Base-by-base conservation (phyloP, 106 monocot species). In the Acanthochlamys bracteata region DNA sequence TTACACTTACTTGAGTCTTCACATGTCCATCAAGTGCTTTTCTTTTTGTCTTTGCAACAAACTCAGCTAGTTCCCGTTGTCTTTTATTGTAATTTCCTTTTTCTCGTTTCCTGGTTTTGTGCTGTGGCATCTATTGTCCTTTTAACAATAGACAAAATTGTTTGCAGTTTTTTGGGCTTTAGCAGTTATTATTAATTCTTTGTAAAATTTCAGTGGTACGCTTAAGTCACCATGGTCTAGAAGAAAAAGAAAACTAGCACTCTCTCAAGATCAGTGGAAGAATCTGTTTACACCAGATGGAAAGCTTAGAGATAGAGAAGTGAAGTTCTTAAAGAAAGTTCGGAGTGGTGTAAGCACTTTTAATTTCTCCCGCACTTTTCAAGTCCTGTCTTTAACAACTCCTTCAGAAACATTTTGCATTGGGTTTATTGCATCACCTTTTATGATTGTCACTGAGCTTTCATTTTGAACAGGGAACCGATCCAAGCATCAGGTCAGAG, bases 221-320 rank as follows among this genome's bases (percentile, higher is more conserved):
- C 77, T 86, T 14, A 91, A 86, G 66, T 83, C 90, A 54, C 86
- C 86, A 27, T 91, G 90, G 90, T 81, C 90, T 41, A 51, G 80
- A 53, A 78, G 83, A 41, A 91, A 80, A 81, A 83, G 85, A 66
- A 86, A 74, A 62, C 66, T 51, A 25, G 76, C 61, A 25, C 90
- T 91, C 59, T 75, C 83, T 69, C 73, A 20, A 39, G 40, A 67
- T 55, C 70, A 78, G 39, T 91, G 90, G 90, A 66, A 55, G 7
- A 42, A 61, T 62, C 54, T 83, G 16, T 86, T 91, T 69, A 64
- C 86, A 23, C 63, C 73, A 12, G 79, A 86, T 21, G 90, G 90
- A 54, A 86, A 71, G 56, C 73, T 91, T 71, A 78, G 78, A 40
- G 86, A 91, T 64, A 83, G 86, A 41, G 90, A 83, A 12, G 70